phyloP scores from a whole-genome alignment of 306 rosid species.

The Cajanus cajan region DNA sequence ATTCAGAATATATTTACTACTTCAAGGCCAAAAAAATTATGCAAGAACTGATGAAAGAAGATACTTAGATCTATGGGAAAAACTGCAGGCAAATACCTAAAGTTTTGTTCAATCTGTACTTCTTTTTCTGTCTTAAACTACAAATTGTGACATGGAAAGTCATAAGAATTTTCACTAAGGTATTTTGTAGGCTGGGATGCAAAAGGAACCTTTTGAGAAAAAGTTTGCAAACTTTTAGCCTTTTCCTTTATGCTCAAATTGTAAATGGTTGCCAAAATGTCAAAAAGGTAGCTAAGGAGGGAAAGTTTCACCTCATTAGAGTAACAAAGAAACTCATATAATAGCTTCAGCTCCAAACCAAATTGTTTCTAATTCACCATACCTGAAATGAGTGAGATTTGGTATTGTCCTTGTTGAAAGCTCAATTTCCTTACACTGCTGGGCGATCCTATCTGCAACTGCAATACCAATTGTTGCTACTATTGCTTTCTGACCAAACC shows the following conservation, averaged over 20 bases:
- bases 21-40: background rate
- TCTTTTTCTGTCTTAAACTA: background rate
- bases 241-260: background rate
- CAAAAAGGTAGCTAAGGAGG: constrained; percentile 33
- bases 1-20: background rate
- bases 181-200: background rate
- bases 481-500: constrained; percentile 22
- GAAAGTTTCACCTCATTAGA: constrained; percentile 9
- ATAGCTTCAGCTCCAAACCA: constrained; percentile 3
- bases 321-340: constrained; percentile 8
- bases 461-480: background rate
- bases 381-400: constrained; percentile 6
- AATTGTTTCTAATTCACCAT: background rate
- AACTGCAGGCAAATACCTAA: background rate
- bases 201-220: constrained; percentile 31
- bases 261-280: constrained; percentile 23
- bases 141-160: background rate
- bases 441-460: constrained; percentile 3
- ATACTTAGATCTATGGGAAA: background rate
- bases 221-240: constrained; percentile 20
- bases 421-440: constrained; percentile 4
- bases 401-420: background rate
- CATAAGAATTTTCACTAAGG: background rate
- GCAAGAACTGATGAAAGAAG: background rate
- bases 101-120: background rate